phyloP scores from a whole-genome alignment of 1,139 yeast genomes.

The Cylindricascospora bacillispora region DNA sequence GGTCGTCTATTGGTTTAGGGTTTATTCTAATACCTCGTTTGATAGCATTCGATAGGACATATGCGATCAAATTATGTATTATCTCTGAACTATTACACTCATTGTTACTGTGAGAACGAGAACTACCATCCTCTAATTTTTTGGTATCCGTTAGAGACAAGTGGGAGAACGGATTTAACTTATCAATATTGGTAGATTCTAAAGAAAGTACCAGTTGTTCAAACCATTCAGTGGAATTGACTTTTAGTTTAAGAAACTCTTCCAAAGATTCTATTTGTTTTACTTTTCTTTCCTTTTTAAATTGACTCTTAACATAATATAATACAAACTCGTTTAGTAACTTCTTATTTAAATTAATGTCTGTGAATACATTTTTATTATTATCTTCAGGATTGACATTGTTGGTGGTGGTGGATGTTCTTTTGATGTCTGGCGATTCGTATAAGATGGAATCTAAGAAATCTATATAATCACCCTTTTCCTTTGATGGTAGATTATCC shows the following conservation, averaged over 20 bases:
- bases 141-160: too few relatives aligned
- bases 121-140: too few relatives aligned
- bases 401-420: slow-evolving; percentile 10
- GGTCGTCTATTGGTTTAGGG: slow-evolving; percentile 13
- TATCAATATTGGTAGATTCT: too few relatives aligned
- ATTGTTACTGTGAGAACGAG: too few relatives aligned
- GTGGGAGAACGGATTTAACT: too few relatives aligned
- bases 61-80: slow-evolving; percentile 22
- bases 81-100: slow-evolving; percentile 4
- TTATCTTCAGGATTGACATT: slow-evolving; percentile 4
- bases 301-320: too few relatives aligned
- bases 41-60: slow-evolving; percentile 19
- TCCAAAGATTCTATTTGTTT: too few relatives aligned
- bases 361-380: slow-evolving; percentile 7
- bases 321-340: slow-evolving; percentile 19
- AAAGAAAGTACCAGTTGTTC: too few relatives aligned
- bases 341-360: slow-evolving; percentile 19
- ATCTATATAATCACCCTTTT: slow-evolving; percentile 16
- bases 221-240: too few relatives aligned
- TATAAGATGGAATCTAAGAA: slow-evolving; percentile 7
- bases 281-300: too few relatives aligned
- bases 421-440: slow-evolving; percentile 6
- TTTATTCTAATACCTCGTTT: slow-evolving; percentile 19
- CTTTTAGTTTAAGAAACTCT: too few relatives aligned
- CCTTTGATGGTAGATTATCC: too few relatives aligned